Evolutionary conservation across 2,329 filamentous ascomycete genomes (phyloP), one percentile per base, ranked within the genome.

Genomic region (Penicillium hordei): DNA sequence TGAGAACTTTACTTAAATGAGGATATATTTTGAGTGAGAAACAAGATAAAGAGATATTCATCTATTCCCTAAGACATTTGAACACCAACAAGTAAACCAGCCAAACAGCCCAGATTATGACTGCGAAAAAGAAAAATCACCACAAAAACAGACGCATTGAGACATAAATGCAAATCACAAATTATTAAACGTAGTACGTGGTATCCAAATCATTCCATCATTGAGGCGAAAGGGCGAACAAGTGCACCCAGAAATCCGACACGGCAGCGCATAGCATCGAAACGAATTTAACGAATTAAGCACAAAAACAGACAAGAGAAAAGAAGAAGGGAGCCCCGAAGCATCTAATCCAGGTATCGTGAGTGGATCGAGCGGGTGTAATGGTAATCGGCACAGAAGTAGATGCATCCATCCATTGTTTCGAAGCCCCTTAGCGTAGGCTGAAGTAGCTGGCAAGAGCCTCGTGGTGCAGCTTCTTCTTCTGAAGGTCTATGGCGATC

Each of bases 371-470:
- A 48, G 29, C 19, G 8, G 15, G 9, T 34, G 5, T 34, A 33
- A 33, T 36, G 25, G 5, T 34, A 33, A 33, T 36, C 19, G n/a
- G 2, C 12, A n/a, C 15, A 5, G n/a, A 50, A 51, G 34, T 29
- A 27, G 8, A 43, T 33, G 27, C 38, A 44, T 25, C 36, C 19
- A 38, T 29, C 17, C 8, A 23, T 8, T 43, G 29, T 15, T 8
- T 44, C 36, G 21, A 46, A 21, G 19, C n/a, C 17, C 19, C 49
- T 62, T 57, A 70, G 27, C 68, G 68, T 48, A 64, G n/a, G 51
- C 55, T 57, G 29, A 69, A 43, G 48, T 69, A 68, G 17, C 21
- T 63, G 21, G 64, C 65, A 34, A 69, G 29, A 15, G 66, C 68
- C 17, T 68, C 64, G 5, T 67, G 59, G 39, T 68, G 66, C 3